Conservation (phyloP, 2,329 filamentous ascomycete genomes). For the Neodidymelliopsis sp. region DNA sequence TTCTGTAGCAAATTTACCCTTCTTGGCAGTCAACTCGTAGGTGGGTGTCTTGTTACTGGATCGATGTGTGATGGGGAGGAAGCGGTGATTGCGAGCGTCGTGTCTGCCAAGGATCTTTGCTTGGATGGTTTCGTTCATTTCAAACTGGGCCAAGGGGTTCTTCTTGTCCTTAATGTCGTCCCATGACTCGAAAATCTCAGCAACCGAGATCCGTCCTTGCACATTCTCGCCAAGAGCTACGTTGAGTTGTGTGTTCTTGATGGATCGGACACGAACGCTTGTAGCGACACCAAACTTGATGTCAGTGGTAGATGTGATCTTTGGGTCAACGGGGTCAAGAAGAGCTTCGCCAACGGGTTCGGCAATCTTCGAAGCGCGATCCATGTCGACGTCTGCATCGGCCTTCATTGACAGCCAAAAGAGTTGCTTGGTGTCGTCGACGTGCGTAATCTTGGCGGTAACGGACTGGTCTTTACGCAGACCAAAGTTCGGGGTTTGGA, state of each 20-base stretch:
- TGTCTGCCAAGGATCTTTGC: conserved; percentile 87
- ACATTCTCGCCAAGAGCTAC: conserved; percentile 86
- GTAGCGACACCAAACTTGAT: conserved; percentile 75
- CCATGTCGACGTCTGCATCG: conserved; percentile 53
- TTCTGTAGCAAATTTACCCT: conserved; percentile 60
- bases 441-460: conserved; percentile 72
- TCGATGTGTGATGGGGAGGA: conserved; percentile 88
- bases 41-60: conserved; percentile 75
- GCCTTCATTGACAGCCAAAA: conserved; percentile 71
- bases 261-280: conserved; percentile 79
- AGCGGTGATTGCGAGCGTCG: conserved; percentile 87
- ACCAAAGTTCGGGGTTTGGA: conserved; percentile 76
- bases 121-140: conserved; percentile 71
- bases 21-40: conserved; percentile 87
- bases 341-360: conserved; percentile 50
- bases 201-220: conserved; percentile 91
- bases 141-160: conserved; percentile 77
- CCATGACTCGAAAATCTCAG: conserved; percentile 88
- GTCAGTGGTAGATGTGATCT: conserved; percentile 71
- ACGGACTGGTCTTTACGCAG: conserved; percentile 79
- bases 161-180: conserved; percentile 86
- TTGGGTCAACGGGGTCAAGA: conserved; percentile 70
- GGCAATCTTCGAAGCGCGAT: conserved; percentile 28
- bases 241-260: conserved; percentile 93
- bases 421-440: conserved; percentile 73